Conservation (phyloP, 2,329 filamentous ascomycete species). For the Pseudogymnoascus verrucosus region DNA sequence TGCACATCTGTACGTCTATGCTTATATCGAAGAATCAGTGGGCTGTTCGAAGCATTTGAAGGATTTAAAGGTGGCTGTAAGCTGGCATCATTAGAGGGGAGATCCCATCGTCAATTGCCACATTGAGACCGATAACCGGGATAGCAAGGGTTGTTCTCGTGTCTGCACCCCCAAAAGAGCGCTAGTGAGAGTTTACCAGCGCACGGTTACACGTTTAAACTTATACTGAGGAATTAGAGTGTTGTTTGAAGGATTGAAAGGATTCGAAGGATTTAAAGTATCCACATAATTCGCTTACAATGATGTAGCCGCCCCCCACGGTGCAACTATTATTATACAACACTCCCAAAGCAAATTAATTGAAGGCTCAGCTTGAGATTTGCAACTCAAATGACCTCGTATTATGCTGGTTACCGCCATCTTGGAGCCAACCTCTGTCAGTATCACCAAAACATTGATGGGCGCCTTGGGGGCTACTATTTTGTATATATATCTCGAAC, state of each 20-base stretch:
- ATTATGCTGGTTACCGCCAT: neutral
- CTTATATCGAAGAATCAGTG: neutral
- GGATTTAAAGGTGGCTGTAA: neutral
- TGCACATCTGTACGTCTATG: neutral
- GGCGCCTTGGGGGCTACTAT: neutral
- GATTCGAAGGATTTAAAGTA: neutral
- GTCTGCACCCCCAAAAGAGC: neutral
- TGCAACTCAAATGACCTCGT: neutral
- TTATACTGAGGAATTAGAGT: neutral
- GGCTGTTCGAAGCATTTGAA: no score
- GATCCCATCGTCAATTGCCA: neutral
- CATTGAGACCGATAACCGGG: neutral
- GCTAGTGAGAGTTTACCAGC: neutral
- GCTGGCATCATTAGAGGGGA: neutral
- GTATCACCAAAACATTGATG: neutral
- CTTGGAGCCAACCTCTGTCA: neutral
- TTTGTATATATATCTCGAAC: neutral
- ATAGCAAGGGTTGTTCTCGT: neutral
- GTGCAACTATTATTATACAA: neutral
- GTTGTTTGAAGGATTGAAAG: neutral
- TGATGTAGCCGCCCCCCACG: neutral
- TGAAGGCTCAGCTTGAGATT: neutral
- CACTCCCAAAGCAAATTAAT: neutral
- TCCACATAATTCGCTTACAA: neutral
- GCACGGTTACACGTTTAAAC: neutral